A percentile compares a stretch with the other conserved stretches of the same genome.
These are phyloP conservation scores for Coprinopsis sp. DNA, from an alignment of 768 basidiomycete genomes.

Conservation along the genomic window DNA sequence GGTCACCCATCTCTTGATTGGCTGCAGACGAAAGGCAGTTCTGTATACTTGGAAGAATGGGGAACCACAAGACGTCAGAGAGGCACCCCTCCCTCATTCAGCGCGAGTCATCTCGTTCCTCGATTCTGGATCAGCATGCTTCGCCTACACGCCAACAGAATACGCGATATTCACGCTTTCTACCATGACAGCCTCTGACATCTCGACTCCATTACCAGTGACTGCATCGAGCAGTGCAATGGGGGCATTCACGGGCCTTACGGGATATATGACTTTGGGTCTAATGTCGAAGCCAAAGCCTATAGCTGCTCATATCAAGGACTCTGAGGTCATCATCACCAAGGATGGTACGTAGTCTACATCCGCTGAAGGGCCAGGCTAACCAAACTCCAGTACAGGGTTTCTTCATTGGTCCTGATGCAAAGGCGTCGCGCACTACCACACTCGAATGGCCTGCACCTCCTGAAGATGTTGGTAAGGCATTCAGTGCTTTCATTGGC, in stretches of 20 bases:
- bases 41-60: constrained; percentile 87
- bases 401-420: constrained; percentile 57
- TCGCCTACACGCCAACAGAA: constrained; percentile 79
- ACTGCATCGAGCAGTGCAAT: constrained; percentile 48
- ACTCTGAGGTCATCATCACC: constrained; percentile 63
- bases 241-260: constrained; percentile 74
- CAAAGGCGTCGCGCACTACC: constrained; percentile 42
- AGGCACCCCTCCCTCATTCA: constrained; percentile 81
- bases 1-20: constrained; percentile 76
- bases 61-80: constrained; percentile 74
- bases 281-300: constrained; percentile 73
- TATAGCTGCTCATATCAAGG: constrained; percentile 47
- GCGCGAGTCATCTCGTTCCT: constrained; percentile 82
- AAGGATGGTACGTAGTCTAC: constrained; percentile 64
- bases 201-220: constrained; percentile 45
- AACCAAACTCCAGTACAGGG: constrained; percentile 51
- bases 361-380: not conserved
- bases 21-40: constrained; percentile 80
- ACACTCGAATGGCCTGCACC: constrained; percentile 72
- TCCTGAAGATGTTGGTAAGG: constrained; percentile 73
- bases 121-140: constrained; percentile 52
- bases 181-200: constrained; percentile 51
- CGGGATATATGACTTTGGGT: constrained; percentile 83
- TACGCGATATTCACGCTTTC: constrained; percentile 69
- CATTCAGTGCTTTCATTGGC: not conserved